These are phyloP conservation scores for Escallonia herrerae DNA, from an alignment of 129 eudicot species.

Conservation along the genomic window DNA sequence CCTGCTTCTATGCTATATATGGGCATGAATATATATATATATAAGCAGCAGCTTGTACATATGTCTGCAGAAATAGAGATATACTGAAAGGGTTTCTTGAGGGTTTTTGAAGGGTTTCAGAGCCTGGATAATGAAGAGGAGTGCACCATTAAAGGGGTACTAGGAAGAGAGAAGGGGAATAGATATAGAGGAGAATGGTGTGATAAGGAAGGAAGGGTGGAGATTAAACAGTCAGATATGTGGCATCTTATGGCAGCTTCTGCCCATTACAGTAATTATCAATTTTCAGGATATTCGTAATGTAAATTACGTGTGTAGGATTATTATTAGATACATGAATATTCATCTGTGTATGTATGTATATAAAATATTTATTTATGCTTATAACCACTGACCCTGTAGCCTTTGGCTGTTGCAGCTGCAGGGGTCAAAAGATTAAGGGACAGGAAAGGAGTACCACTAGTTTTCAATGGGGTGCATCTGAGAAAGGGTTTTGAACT, in stretches of 20 bases:
- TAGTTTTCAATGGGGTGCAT: too few relatives aligned
- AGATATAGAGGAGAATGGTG: constrained; percentile 25
- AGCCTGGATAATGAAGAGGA: neutral
- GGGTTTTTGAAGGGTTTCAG: constrained; percentile 23
- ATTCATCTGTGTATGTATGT: neutral
- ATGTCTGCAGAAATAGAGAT: constrained; percentile 14
- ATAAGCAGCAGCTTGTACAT: neutral
- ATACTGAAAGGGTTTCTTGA: neutral
- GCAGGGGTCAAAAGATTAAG: constrained; percentile 2
- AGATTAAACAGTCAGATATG: constrained; percentile 82
- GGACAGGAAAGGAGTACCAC: constrained; percentile 1
- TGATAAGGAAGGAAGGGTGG: constrained; percentile 99
- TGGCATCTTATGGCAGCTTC: constrained; percentile 58
- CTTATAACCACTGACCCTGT: neutral
- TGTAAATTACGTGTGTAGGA: neutral
- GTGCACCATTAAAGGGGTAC: constrained; percentile 24
- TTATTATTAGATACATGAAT: neutral
- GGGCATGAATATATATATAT: neutral
- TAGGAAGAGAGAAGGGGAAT: constrained; percentile 5
- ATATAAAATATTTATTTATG: neutral
- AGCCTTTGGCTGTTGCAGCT: neutral
- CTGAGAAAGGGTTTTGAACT: too few relatives aligned
- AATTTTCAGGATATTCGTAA: constrained; percentile 6
- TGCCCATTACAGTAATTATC: constrained; percentile 27
- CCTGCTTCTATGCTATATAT: neutral